Base-by-base conservation (phyloP, 2,329 filamentous ascomycete genomes). In the Chaetomium sp. region DNA sequence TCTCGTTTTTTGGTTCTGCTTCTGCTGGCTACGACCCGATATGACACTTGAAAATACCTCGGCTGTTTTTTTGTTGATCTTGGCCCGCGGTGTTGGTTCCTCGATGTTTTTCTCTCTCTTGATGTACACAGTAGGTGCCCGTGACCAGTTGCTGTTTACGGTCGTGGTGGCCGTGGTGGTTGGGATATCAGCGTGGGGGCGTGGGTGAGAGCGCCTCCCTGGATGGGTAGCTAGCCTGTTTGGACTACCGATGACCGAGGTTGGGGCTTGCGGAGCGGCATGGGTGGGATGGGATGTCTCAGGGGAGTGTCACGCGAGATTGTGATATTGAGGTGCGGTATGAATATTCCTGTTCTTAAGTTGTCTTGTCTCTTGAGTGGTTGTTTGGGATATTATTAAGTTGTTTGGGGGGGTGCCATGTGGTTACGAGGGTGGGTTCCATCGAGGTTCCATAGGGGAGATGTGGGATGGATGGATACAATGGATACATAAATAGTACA, bases 161-260 rank as follows among this genome's bases (percentile, higher is more conserved):
- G n/a, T 16, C 23, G 25, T 25, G 23, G 50, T 50, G 55, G n/a
- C 10, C 23, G 25, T 25, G 23, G 50, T 50, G 21, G 35, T 27
- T 21, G 12, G 29, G 21, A 31, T 55, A 8, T 19, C 13, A 38
- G 54, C 29, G 53, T 50, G 60, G 53, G 54, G 53, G 51, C 42
- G 51, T 50, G 51, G 42, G 38, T 56, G 45, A n/a, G 23, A n/a
- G 6, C 23, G 25, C n/a, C 45, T 21, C 35, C 27, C 16, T 31
- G 33, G 16, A 9, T 45, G 23, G 23, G 1, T 42, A 16, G 27
- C 60, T 51, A 62, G 60, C 53, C 60, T 57, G 60, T 56, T 62
- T 62, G 60, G 60, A 62, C 9, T 57, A 62, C 60, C 60, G 60
- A 62, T 47, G 59, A 47, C 10, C 8, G 27, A 53, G 27, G 35